Evolutionary conservation across 1,284 basidiomycete species (phyloP), one percentile per base, ranked within the genome.

Genomic region (Tilletia caries): DNA sequence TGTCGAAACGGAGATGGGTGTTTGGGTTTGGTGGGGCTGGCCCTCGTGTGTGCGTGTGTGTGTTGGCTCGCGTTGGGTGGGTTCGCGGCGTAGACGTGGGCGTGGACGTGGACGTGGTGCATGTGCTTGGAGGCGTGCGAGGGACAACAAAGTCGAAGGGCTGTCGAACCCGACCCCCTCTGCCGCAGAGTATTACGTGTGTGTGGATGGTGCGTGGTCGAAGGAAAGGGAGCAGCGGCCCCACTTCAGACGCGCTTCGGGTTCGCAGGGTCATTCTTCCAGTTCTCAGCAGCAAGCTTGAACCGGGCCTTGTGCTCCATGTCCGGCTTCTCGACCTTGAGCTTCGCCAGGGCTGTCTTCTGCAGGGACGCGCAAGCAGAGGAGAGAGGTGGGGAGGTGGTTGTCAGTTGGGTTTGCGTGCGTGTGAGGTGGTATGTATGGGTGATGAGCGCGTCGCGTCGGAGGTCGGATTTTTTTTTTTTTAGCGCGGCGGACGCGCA

Each of bases 301-400:
- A 79, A 80, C n/a, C 78, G 74, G 67, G 76, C 76, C 69, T 75
- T 76, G 72, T 80, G 79, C 37, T 71, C 60, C 33, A 80, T 68
- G 29, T 68, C 46, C 13, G 79, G 77, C 66, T 76, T 71, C 64
- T 78, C 78, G 46, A 71, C 65, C 74, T 76, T 77, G 67, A 80
- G 70, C 71, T 74, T 71, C 65, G 74, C 78, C 23, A 80, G 74
- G 29, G 58, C 58, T 25, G 29, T 62, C 58, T 62, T 62, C 58
- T 62, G 58, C 32, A 62, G 58, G 37, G 15, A 15, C 37, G 37
- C 37, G 34, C 58, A 6, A 29, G 18, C 8, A 33, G 32, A 34
- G 15, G 29, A 33, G 23, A n/a, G 32, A 34, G 1, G 58, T n/a
- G 15, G 32, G 5, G 58, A 62, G 27, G 3, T 20, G 18, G 34